Percentiles rank a stretch among this genome's conserved stretches.
Conservation (phyloP, 768 basidiomycete species). For the Leccinum disarticulatum region DNA sequence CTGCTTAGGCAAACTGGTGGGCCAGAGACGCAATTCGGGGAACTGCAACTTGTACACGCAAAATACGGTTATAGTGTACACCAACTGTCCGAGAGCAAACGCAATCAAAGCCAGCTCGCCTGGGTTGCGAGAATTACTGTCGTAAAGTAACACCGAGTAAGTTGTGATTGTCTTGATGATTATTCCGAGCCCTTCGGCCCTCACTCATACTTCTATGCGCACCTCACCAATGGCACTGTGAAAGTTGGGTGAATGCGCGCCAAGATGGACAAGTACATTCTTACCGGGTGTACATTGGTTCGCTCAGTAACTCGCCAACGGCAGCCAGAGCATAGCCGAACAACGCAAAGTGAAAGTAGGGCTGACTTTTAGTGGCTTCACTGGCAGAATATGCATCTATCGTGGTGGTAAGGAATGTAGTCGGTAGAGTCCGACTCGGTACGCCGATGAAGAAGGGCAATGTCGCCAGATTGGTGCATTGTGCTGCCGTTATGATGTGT, state of each 20-base stretch:
- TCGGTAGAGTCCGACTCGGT: slow-evolving; percentile 38
- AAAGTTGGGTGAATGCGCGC: slow-evolving; percentile 19
- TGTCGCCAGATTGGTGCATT: slow-evolving; percentile 48
- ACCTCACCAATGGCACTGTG: slow-evolving; percentile 66
- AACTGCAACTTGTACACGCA: slow-evolving; percentile 51
- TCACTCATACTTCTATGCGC: slow-evolving; percentile 68
- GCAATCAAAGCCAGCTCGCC: slow-evolving; percentile 66
- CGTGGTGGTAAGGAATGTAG: slow-evolving; percentile 51
- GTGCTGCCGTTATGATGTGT: slow-evolving; percentile 14
- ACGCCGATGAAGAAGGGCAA: slow-evolving; percentile 67
- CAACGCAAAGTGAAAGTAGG: slow-evolving; percentile 63
- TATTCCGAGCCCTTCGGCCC: slow-evolving; percentile 84
- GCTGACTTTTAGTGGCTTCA: slow-evolving; percentile 55
- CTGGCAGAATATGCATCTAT: slow-evolving; percentile 59
- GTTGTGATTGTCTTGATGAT: slow-evolving; percentile 71
- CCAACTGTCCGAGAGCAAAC: slow-evolving; percentile 83
- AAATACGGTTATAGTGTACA: slow-evolving; percentile 63
- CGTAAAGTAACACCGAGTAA: slow-evolving; percentile 60
- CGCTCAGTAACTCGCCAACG: slow-evolving; percentile 73
- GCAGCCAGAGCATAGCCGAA: slow-evolving; percentile 72
- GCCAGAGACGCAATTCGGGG: slow-evolving; percentile 36
- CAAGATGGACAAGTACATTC: slow-evolving; percentile 21
- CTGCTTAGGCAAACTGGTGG: slow-evolving; percentile 27
- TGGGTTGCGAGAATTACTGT: slow-evolving; percentile 31
- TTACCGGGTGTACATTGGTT: slow-evolving; percentile 78